Percentiles rank a stretch among this genome's conserved stretches.
Evolutionary conservation across 2,329 filamentous ascomycete species (phyloP).

Genomic region (Phialocephala sp.): DNA sequence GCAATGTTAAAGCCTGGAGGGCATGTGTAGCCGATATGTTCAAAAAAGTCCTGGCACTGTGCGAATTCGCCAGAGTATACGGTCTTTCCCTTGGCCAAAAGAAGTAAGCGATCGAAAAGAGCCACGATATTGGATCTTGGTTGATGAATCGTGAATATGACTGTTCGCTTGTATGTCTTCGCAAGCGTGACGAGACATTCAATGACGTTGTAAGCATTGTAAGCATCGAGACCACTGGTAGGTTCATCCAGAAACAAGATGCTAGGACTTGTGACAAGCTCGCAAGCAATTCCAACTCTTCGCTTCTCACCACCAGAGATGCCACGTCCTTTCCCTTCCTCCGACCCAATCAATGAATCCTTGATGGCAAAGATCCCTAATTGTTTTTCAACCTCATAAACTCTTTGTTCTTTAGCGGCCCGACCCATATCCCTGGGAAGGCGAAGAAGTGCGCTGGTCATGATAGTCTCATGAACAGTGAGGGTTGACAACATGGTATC

Average conservation of each 20-base stretch:
- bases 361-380: conserved; percentile 94
- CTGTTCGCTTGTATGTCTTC: conserved; percentile 95
- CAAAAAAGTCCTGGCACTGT: conserved; percentile 90
- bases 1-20: conserved; percentile 98
- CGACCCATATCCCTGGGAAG: conserved; percentile 92
- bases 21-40: conserved; percentile 88
- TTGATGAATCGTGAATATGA: conserved; percentile 98
- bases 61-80: conserved; percentile 94
- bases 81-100: conserved; percentile 85
- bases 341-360: conserved; percentile 93
- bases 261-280: conserved; percentile 94
- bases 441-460: conserved; percentile 89
- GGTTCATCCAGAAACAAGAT: conserved; percentile 98
- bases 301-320: conserved; percentile 98
- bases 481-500: conserved; percentile 95
- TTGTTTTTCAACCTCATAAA: conserved; percentile 92
- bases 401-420: conserved; percentile 86
- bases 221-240: conserved; percentile 93
- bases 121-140: conserved; percentile 98
- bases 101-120: conserved; percentile 90
- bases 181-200: conserved; percentile 94
- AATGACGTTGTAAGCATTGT: conserved; percentile 97
- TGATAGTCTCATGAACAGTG: conserved; percentile 96
- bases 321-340: conserved; percentile 90
- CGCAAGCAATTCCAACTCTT: conserved; percentile 94